Evolutionary conservation across 441 rosid genomes (phyloP), one percentile per base, ranked within the genome.

Genomic region (Corymbia citriodora): DNA sequence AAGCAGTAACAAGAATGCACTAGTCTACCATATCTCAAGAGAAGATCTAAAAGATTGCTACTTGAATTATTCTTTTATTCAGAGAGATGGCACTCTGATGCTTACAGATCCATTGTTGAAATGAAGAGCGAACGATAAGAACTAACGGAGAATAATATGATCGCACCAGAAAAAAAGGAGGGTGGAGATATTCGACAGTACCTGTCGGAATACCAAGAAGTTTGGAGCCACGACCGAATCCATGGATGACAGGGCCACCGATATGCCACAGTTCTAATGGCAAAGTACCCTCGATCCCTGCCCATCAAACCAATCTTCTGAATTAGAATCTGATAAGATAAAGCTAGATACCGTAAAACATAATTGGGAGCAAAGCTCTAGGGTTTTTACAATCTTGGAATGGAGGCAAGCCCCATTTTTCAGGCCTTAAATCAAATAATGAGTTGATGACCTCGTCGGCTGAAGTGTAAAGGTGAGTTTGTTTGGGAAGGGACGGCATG

Each of bases 171-270:
- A 31, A 31, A 16, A 9, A 11, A 33, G 74, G 14, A 2, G 31
- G 23, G 40, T 59, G 7, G 63, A 49, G 54, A 55, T 55, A 8
- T 59, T 40, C 45, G 74, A 4, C 57, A 91, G 25, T 88, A 95
- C 99, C 99, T 89, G 98, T 96, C 57, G 99, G 98, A 92, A 98
- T 96, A 87, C 99, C 99, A 18, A 98, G 99, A 89, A 98, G 96
- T 91, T 96, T 97, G 90, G 98, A 98, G 94, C 99, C 98, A 88
- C 99, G 97, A 68, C 99, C 96, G 90, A 94, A 96, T 88, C 99
- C 99, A 92, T 96, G 96, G 90, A 96, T 90, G 90, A 98, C 98
- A 48, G 96, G 97, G 91, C 99, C 98, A 54, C 98, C 95, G 55
- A 98, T 94, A 93, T 93, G 93, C 98, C 98, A 96, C 48, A 97